Evolutionary conservation across 1,284 basidiomycete species (phyloP).

Genomic region (Hymenochaete sp.): DNA sequence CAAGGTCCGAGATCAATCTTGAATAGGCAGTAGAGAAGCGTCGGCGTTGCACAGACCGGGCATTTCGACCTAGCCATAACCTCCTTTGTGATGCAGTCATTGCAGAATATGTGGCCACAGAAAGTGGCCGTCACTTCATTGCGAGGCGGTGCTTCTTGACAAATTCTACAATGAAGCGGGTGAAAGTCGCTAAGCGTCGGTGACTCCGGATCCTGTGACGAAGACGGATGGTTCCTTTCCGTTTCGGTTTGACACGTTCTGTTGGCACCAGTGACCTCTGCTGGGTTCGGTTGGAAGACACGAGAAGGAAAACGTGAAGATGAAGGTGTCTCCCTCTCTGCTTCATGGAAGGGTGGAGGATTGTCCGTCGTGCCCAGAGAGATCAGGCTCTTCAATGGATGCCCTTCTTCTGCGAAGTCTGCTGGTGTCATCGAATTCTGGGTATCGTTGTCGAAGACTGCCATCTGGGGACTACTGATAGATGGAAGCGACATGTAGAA

Average conservation of each 20-base stretch:
- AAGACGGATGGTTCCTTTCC: background rate
- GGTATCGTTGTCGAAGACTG: too few relatives aligned
- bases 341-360: background rate
- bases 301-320: background rate
- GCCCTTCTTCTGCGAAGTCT: slow-evolving; percentile 13
- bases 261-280: too few relatives aligned
- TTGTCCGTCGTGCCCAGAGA: slow-evolving; percentile 8
- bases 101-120: slow-evolving; percentile 53
- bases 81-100: slow-evolving; percentile 42
- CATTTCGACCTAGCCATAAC: slow-evolving; percentile 38
- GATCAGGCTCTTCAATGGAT: slow-evolving; percentile 11
- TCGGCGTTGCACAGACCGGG: slow-evolving; percentile 39
- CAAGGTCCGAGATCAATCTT: slow-evolving; percentile 25
- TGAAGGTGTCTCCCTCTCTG: background rate
- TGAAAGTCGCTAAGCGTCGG: too few relatives aligned
- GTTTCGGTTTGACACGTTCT: slow-evolving; percentile 12
- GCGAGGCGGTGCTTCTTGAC: slow-evolving; percentile 34
- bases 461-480: background rate
- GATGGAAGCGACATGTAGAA: background rate
- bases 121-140: slow-evolving; percentile 43
- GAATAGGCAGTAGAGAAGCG: slow-evolving; percentile 43
- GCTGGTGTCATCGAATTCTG: too few relatives aligned
- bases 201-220: background rate
- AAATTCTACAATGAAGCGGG: slow-evolving; percentile 38
- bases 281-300: background rate